Base-by-base conservation (phyloP, 139 green algal species). In the Tetraselmis striata region DNA sequence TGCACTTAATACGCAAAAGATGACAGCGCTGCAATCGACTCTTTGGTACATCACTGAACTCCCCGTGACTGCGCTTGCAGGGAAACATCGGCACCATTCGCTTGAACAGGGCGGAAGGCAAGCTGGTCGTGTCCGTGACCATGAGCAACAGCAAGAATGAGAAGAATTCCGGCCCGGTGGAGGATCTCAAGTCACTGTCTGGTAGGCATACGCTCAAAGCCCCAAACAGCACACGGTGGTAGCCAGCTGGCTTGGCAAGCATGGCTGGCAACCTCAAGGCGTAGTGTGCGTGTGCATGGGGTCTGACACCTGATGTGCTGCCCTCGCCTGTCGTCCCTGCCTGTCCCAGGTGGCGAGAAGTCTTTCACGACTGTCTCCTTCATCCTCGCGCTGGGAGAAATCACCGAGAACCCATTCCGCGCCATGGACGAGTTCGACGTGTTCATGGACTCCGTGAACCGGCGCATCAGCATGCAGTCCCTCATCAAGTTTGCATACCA, bases 371-470 rank as follows among this genome's bases (percentile, higher is more conserved):
- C 95, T 0, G 91, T 98, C 18, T 86, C 92, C 25, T 95, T 98
- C 84, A 90, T 94, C 45, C 89, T 98, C 59, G 90, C 95, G 0
- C 84, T 98, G 27, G 95, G 95, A 0, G 79, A 92, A 11, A 83
- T 81, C 30, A 92, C 87, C 0, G 91, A 97, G 79, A 89, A 86
- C 58, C 95, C 95, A 24, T 96, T 98, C 81, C 86, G 92, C 5
- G 93, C 91, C 45, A 89, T 96, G 84, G 94, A 98, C 84, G 95
- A 98, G 86, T 97, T 95, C 75, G 95, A 98, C 83, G 90, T 95
- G 30, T 96, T 93, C 89, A 96, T 97, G 93, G 93, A 95, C 82
- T 80, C 86, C 59, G 84, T 93, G 29, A 92, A 92, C 87, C 82
- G 92, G 11, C 85, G 86, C 45, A 79, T 91, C 1, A 30, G 91